A percentile compares a stretch with the other conserved stretches of the same genome.
Conservation (phyloP, 176 grass and related monocot genomes). For the Musa acuminata region DNA sequence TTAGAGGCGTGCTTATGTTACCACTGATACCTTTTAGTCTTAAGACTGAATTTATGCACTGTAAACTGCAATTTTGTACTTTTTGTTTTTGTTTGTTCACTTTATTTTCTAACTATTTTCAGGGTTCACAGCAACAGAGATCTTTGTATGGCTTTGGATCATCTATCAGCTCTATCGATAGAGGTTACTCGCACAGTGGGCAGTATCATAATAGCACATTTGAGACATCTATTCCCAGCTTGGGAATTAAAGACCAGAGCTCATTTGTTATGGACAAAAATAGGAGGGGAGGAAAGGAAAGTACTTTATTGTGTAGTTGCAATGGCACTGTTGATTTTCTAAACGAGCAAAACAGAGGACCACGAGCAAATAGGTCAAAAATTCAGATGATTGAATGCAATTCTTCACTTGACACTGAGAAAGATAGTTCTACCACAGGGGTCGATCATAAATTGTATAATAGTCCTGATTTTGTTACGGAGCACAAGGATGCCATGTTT, state of each 20-base stretch:
- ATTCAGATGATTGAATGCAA: slow-evolving; percentile 32
- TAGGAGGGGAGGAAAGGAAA: slow-evolving; percentile 56
- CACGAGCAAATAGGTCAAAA: slow-evolving; percentile 63
- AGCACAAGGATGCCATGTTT: slow-evolving; percentile 74
- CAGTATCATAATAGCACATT: slow-evolving; percentile 46
- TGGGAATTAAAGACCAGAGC: slow-evolving; percentile 41
- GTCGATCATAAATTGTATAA: slow-evolving; percentile 48
- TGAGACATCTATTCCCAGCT: slow-evolving; percentile 40
- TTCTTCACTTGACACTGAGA: slow-evolving; percentile 34
- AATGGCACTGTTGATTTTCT: slow-evolving; percentile 76
- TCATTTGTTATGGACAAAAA: slow-evolving; percentile 43
- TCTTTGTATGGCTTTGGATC: slow-evolving; percentile 69
- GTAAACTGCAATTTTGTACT: neutral
- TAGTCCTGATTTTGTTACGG: slow-evolving; percentile 52
- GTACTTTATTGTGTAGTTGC: slow-evolving; percentile 42
- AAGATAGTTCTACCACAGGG: slow-evolving; percentile 31
- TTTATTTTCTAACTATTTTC: slow-evolving; percentile 24
- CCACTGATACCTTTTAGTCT: too few species aligned
- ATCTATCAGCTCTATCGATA: slow-evolving; percentile 32
- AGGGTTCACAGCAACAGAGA: slow-evolving; percentile 49
- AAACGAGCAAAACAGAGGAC: slow-evolving; percentile 84
- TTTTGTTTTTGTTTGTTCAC: neutral
- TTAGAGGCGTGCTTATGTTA: too few species aligned
- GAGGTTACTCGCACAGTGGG: slow-evolving; percentile 30
- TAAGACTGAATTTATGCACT: neutral